Evolutionary conservation across 2,329 filamentous ascomycete species (phyloP), one percentile per base, ranked within the genome.

Genomic region (Dothiorella sarmentorum): DNA sequence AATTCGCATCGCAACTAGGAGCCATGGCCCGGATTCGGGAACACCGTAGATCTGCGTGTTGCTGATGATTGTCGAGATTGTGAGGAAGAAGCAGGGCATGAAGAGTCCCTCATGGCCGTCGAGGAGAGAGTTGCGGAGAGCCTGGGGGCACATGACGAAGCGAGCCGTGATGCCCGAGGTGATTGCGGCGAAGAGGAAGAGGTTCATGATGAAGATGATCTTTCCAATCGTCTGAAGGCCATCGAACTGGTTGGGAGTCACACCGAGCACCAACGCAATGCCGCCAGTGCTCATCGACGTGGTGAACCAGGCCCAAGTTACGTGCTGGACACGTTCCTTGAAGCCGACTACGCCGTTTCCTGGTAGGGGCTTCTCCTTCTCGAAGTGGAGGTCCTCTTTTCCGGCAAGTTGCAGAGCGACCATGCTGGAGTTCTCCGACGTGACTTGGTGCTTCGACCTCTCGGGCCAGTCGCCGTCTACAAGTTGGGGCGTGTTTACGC

Each of bases 71-170:
- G 73, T 76, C 3, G 75, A 70, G 18, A 72, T 53, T 0, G 69
- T 71, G 7, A 73, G 69, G 56, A 70, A 78, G 65, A 79, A 72
- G 4, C 76, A 75, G 2, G 73, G 73, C 17, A 80, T 67, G 66
- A 80, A 80, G 6, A 80, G 72, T 1, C 76, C 76, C 66, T 84
- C 81, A n/a, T 74, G 74, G 5, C 80, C 79, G 60, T 80, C 78
- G 0, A 71, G 75, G 20, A 82, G 68, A 0, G 79, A 80, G 47
- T 69, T 69, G 18, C 71, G 73, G 52, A 82, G 71, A 7, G 76
- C 74, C 20, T 72, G 71, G 1, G 74, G 74, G 61, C 75, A 76
- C 40, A 75, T 70, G 43, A 71, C 64, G 64, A 82, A 82, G 49
- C 80, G 76, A 40, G 75, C 67, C 0, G 61, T n/a, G 9, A 74